Percentiles rank a stretch among this genome's conserved stretches.
Conservation (phyloP, 345 rosid genomes). For the Populus pruinosa region DNA sequence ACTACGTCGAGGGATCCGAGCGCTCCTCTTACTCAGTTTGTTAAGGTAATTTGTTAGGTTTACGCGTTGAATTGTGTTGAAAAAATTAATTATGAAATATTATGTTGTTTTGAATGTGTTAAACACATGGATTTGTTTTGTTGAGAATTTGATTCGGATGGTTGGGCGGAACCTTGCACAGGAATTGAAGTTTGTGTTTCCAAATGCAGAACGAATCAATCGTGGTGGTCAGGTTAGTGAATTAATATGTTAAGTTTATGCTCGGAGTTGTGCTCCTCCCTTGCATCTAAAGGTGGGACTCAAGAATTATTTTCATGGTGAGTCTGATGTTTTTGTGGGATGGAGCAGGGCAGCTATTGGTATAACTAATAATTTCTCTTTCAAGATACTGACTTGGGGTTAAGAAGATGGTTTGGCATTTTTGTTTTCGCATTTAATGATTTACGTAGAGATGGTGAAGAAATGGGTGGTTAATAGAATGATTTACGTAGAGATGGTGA, state of each 20-base stretch:
- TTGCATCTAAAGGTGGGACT: no score
- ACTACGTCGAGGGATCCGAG: slow-evolving; percentile 89
- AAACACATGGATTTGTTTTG: not conserved
- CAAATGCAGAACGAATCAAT: slow-evolving; percentile 71
- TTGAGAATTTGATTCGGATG: slow-evolving; percentile 1
- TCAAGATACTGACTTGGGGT: not conserved
- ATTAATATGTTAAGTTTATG: not conserved
- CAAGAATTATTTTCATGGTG: no score
- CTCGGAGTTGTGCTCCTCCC: no score
- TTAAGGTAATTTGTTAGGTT: slow-evolving; percentile 43
- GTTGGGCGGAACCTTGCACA: slow-evolving; percentile 23
- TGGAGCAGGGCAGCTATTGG: no score
- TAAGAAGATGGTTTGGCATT: not conserved
- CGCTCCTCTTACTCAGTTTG: slow-evolving; percentile 72
- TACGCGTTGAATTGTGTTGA: not conserved
- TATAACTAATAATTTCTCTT: not conserved
- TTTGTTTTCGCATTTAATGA: not conserved
- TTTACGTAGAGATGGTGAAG: not conserved
- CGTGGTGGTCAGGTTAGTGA: slow-evolving; percentile 77
- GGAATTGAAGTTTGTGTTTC: slow-evolving; percentile 85
- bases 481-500: not conserved
- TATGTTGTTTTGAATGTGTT: not conserved
- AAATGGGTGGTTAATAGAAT: no score
- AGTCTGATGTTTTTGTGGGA: no score
- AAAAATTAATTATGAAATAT: not conserved